These are phyloP conservation scores for Suhomyces terraborum DNA, from an alignment of 1,139 yeast species.

Conservation along the genomic window DNA sequence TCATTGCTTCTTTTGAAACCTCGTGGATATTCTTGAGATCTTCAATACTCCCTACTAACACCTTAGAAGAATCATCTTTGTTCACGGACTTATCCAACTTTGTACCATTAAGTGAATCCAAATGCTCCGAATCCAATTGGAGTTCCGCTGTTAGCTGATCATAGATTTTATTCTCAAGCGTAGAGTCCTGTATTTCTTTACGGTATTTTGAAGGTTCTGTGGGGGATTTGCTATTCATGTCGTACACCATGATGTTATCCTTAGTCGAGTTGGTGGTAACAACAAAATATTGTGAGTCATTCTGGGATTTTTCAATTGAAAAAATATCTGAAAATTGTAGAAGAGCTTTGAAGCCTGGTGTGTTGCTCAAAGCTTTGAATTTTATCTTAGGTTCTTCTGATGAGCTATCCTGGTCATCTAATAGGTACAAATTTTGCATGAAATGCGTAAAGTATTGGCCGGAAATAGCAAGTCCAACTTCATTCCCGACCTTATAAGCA, in stretches of 20 bases:
- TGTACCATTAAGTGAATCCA: neutral
- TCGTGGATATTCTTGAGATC: slow-evolving; percentile 9
- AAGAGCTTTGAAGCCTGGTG: neutral
- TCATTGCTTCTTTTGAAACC: slow-evolving; percentile 23
- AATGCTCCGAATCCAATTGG: neutral
- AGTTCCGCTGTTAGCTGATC: neutral
- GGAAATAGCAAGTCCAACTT: neutral
- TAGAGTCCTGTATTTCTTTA: too few relatives aligned
- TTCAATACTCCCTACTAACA: slow-evolving; percentile 1
- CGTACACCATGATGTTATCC: slow-evolving; percentile 2
- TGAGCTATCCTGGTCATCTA: neutral
- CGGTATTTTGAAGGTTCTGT: neutral
- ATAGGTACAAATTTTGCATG: neutral
- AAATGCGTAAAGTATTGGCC: neutral
- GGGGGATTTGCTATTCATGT: neutral
- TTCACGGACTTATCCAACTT: neutral
- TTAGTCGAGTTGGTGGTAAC: neutral
- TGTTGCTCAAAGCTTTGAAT: neutral
- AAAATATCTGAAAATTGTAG: neutral
- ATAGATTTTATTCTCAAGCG: neutral
- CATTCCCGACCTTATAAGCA: slow-evolving; percentile 1
- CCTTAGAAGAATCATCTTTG: neutral
- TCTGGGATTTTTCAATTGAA: too few relatives aligned
- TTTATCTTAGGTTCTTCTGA: neutral
- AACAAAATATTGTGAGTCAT: slow-evolving; percentile 3